Conservation (phyloP, 176 grass and related monocot species). For the Hordeum marinum region DNA sequence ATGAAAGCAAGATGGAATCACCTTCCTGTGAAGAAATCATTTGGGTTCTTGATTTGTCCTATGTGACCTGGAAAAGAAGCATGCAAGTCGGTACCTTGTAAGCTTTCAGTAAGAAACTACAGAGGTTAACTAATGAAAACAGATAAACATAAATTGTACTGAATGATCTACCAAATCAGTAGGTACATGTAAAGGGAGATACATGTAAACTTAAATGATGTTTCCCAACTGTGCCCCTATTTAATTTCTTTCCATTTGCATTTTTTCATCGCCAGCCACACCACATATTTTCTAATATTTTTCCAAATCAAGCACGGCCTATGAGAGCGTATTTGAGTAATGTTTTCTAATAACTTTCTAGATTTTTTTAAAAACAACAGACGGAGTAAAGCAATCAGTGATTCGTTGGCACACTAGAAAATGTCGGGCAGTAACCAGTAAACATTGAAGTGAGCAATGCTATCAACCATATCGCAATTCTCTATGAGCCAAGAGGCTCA, state of each 20-base stretch:
- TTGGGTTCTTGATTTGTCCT: constrained; percentile 64
- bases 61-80: constrained; percentile 53
- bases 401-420: neutral
- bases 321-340: neutral
- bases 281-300: neutral
- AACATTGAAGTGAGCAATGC: neutral
- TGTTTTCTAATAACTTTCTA: neutral
- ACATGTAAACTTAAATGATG: neutral
- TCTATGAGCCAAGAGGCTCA: no score
- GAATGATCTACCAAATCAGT: neutral
- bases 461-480: neutral
- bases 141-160: neutral
- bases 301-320: neutral
- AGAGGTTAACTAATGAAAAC: neutral
- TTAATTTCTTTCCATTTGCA: neutral
- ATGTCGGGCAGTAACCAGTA: neutral
- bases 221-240: neutral
- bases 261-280: neutral
- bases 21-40: constrained; percentile 94
- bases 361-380: neutral
- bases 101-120: neutral
- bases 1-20: constrained; percentile 21
- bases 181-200: neutral
- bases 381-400: neutral
- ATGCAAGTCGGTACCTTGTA: neutral